Percentiles rank a stretch among this genome's conserved stretches.
Conservation (phyloP, 495 filamentous ascomycete species). For the Evernia prunastri region DNA sequence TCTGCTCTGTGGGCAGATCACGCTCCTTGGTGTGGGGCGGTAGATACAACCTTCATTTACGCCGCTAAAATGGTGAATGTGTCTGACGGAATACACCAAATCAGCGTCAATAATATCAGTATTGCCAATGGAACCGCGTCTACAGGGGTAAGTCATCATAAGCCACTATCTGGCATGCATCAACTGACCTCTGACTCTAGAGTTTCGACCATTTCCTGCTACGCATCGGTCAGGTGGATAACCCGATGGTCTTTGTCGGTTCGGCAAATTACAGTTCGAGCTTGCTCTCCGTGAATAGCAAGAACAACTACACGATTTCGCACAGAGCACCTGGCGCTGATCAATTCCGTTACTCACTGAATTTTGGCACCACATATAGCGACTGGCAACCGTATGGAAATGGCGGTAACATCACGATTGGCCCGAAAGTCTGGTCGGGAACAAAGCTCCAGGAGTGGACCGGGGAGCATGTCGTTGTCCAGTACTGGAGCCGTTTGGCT, state of each 20-base stretch:
- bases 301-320: constrained; percentile 37
- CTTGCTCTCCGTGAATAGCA: constrained; percentile 37
- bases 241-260: constrained; percentile 44
- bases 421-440: constrained; percentile 43
- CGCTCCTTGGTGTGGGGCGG: constrained; percentile 32
- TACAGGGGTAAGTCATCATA: constrained; percentile 43
- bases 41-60: constrained; percentile 38
- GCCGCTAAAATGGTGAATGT: constrained; percentile 40
- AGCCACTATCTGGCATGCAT: constrained; percentile 48
- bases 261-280: constrained; percentile 50
- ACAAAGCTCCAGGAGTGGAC: constrained; percentile 50
- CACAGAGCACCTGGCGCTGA: constrained; percentile 56
- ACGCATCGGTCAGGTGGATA: constrained; percentile 39
- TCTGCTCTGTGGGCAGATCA: constrained; percentile 28
- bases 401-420: constrained; percentile 35
- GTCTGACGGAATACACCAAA: constrained; percentile 42
- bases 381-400: constrained; percentile 46
- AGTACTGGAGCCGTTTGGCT: constrained; percentile 58
- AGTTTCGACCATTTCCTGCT: constrained; percentile 40
- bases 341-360: constrained; percentile 50
- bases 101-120: constrained; percentile 41
- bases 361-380: constrained; percentile 49
- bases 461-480: constrained; percentile 55
- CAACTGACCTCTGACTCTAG: constrained; percentile 22
- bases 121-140: constrained; percentile 29